Base-by-base conservation (phyloP, 1,284 basidiomycete species). In the Cutaneotrichosporon spelunceum region DNA sequence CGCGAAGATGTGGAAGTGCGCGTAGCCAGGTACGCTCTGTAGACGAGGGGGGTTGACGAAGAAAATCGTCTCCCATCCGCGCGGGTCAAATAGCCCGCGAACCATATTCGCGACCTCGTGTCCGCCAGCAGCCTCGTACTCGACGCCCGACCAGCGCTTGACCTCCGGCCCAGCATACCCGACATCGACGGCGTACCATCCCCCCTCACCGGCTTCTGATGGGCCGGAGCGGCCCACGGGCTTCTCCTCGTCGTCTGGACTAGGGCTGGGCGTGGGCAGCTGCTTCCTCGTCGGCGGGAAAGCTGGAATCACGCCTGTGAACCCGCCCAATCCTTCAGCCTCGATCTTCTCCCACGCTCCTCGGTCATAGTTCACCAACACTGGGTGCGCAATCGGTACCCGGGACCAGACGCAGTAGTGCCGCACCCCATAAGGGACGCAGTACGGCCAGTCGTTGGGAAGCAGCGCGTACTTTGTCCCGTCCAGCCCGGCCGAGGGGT, bases 361-460 rank as follows among this genome's bases (percentile, higher is more conserved):
- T 2, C 64, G 59, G 54, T 75, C 67, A 64, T 75, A 69, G 42
- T 70, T 53, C 26, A 78, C 72, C 34, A 77, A 61, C 10, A 66
- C 63, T 19, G 73, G 71, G 59, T 78, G 78, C 1, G 74, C 75
- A 56, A 78, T 78, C 2, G 78, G 75, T 0, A 76, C 59, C 74
- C 69, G 69, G 27, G 70, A 75, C 78, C 78, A 79, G 10, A 79
- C 70, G 49, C 72, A 72, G 65, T 68, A 74, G 60, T 79, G 78
- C 52, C 71, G 63, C 9, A 76, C 75, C 4, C 75, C 78, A 39
- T 74, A 70, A 0, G 78, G 78, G 4, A 74, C 60, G 58, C 70
- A 73, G 63, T 79, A 79, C 29, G 78, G 78, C 78, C 78, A 79
- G 64, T 79, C 78, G 56, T 79, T 79, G 3, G 71, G 69, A 21